Base-by-base conservation (phyloP, 352 stramenopile species). In the Globisporangium carolinianum region DNA sequence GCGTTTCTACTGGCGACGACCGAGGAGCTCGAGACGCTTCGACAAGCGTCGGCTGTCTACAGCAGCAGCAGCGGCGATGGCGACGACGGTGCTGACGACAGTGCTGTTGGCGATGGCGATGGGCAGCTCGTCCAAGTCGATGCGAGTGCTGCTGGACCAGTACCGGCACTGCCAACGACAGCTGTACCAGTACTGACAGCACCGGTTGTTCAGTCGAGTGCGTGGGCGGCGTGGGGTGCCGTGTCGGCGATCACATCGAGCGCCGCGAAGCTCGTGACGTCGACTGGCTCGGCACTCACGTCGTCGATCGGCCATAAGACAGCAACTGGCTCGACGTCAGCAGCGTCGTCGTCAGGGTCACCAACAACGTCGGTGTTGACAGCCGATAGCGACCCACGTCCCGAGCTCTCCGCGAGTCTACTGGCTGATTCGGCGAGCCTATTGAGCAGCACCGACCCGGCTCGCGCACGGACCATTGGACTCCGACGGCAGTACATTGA, bases 1-100 rank as follows among this genome's bases (percentile, higher is more conserved):
- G 68, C 79, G 35, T 94, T 94, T 51, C 55, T 94, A 9, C 55
- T 94, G 9, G 86, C 77, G 5, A 91, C 83, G 5, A 91, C 83
- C 1, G 83, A 94, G 73, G 83, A 94, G 55, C 67, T 94, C 2
- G 83, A 91, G 61, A 79, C 76, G 58, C 69, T 89, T 1, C 69
- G 77, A 55, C 78, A 85, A 38, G 68, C 76, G 0, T 75, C 73
- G 39, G 51, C 57, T 47, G 66, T 73, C 37, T 56, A 81, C 41
- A 72, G 73, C n/a, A 32, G 24, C 24, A 32, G 24, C 24, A 32
- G 24, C 3, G 24, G 24, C 24, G 24, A 32, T 32, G 24, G 24
- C 24, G 24, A 32, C 24, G 24, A 32, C 24, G 24, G 24, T 32
- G 24, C 0, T 32, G 24, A 32, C 24, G 24, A 32, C 24, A 32